Conservation (phyloP, 345 rosid species). For the Durio zibethinus region DNA sequence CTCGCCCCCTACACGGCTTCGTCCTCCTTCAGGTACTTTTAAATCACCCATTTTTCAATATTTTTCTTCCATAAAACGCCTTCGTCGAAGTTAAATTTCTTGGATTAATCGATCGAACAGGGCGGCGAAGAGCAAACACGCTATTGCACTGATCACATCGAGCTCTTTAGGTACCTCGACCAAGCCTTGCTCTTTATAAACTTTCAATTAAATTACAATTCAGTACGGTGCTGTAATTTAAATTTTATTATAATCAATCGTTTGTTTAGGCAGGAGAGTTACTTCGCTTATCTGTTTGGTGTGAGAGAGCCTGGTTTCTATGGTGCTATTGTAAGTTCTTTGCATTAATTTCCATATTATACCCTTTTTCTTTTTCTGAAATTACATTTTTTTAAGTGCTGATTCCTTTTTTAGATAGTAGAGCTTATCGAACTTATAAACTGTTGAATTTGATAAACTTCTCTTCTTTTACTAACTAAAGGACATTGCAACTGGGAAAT, state of each 20-base stretch:
- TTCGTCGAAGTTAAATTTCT: background rate
- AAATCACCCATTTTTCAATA: background rate
- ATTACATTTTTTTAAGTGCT: background rate
- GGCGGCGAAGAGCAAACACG: constrained; percentile 87
- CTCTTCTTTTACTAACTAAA: constrained; percentile 20
- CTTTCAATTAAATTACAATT: background rate
- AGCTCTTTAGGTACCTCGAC: constrained; percentile 68
- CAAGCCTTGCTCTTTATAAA: background rate
- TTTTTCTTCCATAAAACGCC: background rate
- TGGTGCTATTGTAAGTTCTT: constrained; percentile 77
- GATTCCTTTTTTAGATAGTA: background rate
- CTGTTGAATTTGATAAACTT: constrained; percentile 1
- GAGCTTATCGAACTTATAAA: background rate
- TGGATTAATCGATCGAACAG: constrained; percentile 25
- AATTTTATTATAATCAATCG: constrained; percentile 8
- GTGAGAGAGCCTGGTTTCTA: constrained; percentile 81
- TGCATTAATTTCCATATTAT: background rate
- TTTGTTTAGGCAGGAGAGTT: constrained; percentile 32
- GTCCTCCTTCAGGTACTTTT: constrained; percentile 65
- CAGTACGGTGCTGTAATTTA: background rate
- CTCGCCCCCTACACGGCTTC: constrained; percentile 62
- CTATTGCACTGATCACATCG: constrained; percentile 83
- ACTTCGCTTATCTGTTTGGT: constrained; percentile 89
- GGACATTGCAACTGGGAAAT: constrained; percentile 77
- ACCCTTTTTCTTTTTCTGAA: background rate